These are phyloP conservation scores for Solanum chacoense DNA, from an alignment of 305 asterid species.

Conservation along the genomic window DNA sequence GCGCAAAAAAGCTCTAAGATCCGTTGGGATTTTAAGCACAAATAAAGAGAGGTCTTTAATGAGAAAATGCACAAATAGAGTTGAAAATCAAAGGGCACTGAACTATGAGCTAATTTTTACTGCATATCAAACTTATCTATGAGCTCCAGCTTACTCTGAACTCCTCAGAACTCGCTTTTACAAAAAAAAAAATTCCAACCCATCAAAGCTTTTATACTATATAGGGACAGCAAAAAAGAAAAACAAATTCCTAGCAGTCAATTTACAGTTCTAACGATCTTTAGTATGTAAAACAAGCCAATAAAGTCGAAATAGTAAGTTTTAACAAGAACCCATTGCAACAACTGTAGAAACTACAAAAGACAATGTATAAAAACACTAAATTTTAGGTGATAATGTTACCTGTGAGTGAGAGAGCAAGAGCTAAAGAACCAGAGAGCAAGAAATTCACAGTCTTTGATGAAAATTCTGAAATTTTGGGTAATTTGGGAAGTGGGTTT, in stretches of 20 bases:
- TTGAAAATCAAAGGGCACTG: not conserved
- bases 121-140: not conserved
- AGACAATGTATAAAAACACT: not conserved
- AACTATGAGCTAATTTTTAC: not conserved
- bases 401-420: slow-evolving; percentile 60
- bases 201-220: not conserved
- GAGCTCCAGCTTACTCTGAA: not conserved
- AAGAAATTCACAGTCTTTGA: slow-evolving; percentile 44
- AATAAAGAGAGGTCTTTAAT: not conserved
- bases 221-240: not conserved
- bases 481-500: not conserved
- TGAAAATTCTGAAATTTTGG: slow-evolving; percentile 22
- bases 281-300: not conserved
- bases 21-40: not conserved
- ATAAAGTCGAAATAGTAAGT: not conserved
- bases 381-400: not conserved
- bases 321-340: not conserved
- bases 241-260: no score
- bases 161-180: not conserved
- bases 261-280: not conserved
- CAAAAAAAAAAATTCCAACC: not conserved
- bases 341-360: not conserved
- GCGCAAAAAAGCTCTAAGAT: not conserved
- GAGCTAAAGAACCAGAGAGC: slow-evolving; percentile 59
- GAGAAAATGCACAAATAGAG: not conserved